A percentile compares a stretch with the other conserved stretches of the same genome.
Conservation (phyloP, 768 basidiomycete species). For the Paxillus ammoniavirescens region DNA sequence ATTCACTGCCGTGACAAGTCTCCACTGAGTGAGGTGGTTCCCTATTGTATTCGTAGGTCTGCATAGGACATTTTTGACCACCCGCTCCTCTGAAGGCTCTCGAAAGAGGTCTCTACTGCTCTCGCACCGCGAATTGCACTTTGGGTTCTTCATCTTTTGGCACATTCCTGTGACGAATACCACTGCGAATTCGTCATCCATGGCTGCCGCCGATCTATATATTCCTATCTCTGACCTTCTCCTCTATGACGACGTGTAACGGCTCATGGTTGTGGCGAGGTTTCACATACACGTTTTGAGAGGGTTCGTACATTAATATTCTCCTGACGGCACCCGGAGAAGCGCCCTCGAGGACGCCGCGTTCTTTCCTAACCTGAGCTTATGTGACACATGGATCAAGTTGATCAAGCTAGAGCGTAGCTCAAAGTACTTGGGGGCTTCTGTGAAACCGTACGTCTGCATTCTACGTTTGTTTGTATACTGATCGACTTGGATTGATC, state of each 20-base stretch:
- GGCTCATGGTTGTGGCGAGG: conserved; percentile 6
- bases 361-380: conserved; percentile 11
- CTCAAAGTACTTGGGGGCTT: neutral
- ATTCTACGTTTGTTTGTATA: neutral
- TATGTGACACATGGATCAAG: neutral
- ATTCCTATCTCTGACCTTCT: conserved; percentile 17
- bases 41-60: neutral
- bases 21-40: neutral
- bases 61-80: neutral
- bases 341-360: conserved; percentile 25
- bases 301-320: conserved; percentile 5
- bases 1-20: neutral
- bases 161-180: conserved; percentile 30
- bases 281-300: conserved; percentile 9
- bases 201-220: neutral
- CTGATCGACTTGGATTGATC: neutral
- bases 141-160: neutral
- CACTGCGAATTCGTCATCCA: neutral
- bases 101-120: neutral
- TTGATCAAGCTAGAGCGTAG: neutral
- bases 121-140: conserved; percentile 3
- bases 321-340: conserved; percentile 9
- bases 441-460: neutral
- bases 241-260: conserved; percentile 16
- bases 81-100: neutral